Evolutionary conservation across 129 eudicot genomes (phyloP).

Genomic region (Saposhnikovia divaricata): DNA sequence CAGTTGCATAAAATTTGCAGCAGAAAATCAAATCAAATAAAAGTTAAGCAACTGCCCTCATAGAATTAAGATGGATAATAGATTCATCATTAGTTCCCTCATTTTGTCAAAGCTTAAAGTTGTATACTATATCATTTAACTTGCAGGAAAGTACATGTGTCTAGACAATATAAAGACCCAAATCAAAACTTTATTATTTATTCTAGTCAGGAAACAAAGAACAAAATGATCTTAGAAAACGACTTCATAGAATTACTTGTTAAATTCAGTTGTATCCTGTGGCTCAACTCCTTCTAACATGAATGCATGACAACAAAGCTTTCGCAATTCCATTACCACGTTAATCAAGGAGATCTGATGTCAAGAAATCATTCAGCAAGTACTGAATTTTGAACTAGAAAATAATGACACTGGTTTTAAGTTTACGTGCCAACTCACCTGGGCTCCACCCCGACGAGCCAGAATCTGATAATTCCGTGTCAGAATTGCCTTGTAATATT

Average conservation of each 20-base stretch:
- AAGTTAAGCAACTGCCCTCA: too few species aligned
- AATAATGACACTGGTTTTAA: background rate
- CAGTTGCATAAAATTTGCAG: too few species aligned
- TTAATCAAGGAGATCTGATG: conserved; percentile 85
- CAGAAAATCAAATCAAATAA: too few species aligned
- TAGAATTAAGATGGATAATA: too few species aligned
- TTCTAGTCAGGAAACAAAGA: background rate
- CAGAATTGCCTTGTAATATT: conserved; percentile 92
- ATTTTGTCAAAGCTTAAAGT: too few species aligned
- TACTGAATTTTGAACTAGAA: conserved; percentile 1
- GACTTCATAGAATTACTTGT: conserved; percentile 49
- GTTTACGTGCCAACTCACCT: conserved; percentile 33
- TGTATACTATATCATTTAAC: too few species aligned
- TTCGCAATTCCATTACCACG: conserved; percentile 98
- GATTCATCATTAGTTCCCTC: too few species aligned
- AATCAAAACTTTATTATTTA: background rate
- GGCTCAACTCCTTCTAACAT: conserved; percentile 99
- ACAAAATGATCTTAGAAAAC: background rate
- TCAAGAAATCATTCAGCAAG: background rate
- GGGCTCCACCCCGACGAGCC: conserved; percentile 96
- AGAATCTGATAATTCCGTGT: conserved; percentile 91
- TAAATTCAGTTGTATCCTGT: conserved; percentile 64
- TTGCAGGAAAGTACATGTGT: too few species aligned
- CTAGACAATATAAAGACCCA: too few species aligned
- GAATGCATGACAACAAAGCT: conserved; percentile 93